These are phyloP conservation scores for Colletotrichum karsti DNA, from an alignment of 2,329 filamentous ascomycete genomes.

Conservation along the genomic window DNA sequence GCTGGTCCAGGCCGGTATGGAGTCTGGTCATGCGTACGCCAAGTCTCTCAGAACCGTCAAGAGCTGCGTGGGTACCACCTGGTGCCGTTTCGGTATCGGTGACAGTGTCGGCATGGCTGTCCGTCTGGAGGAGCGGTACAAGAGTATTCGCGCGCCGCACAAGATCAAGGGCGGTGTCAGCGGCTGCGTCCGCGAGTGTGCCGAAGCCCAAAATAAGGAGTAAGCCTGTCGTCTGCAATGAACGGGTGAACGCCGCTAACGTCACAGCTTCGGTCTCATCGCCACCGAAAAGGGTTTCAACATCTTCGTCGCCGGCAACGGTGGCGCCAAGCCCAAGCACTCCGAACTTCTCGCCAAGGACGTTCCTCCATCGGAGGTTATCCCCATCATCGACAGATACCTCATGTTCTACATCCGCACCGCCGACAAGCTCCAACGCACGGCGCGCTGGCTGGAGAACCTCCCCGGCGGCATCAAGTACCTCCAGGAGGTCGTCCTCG, in stretches of 20 bases:
- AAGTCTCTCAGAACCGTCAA: constrained; percentile 91
- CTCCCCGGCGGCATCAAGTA: constrained; percentile 87
- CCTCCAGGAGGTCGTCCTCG: constrained; percentile 81
- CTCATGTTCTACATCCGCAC: constrained; percentile 95
- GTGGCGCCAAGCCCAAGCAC: constrained; percentile 85
- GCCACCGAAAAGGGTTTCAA: constrained; percentile 95
- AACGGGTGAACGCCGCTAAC: constrained; percentile 28
- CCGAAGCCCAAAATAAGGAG: constrained; percentile 93
- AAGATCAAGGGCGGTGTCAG: constrained; percentile 93
- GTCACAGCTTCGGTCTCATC: constrained; percentile 80
- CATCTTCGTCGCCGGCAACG: constrained; percentile 89
- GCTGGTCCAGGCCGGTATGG: constrained; percentile 85
- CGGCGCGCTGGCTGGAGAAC: constrained; percentile 86
- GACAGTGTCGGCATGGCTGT: constrained; percentile 94
- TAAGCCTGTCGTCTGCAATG: constrained; percentile 47
- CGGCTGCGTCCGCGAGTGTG: constrained; percentile 91
- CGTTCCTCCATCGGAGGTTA: constrained; percentile 81
- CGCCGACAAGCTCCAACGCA: constrained; percentile 88
- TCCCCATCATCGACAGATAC: constrained; percentile 87
- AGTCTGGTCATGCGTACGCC: constrained; percentile 90
- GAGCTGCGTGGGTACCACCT: constrained; percentile 89
- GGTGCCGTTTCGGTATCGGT: constrained; percentile 89
- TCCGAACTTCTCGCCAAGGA: constrained; percentile 87
- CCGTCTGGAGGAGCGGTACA: constrained; percentile 87
- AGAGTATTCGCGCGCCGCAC: constrained; percentile 87